Evolutionary conservation across 108 stramenopile genomes (phyloP), one percentile per base, ranked within the genome.

Genomic region (Nitzschia palea): DNA sequence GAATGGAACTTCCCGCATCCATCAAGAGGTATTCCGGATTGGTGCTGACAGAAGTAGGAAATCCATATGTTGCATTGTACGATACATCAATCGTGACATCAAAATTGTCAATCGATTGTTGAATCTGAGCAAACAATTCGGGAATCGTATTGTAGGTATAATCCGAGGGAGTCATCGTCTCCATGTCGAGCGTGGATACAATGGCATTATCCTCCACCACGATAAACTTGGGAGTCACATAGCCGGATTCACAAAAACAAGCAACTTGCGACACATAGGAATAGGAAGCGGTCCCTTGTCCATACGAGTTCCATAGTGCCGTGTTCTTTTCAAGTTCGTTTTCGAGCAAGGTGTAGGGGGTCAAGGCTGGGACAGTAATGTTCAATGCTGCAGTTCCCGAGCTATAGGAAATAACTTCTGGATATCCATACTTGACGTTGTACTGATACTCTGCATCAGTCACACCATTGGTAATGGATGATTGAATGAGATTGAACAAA

Each of bases 391-490:
- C 20, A 1, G 20, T n/a, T 3, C 31, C 25, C 2, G 18, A 37
- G 8, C 10, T 5, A 1, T 42, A 22, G 18, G 33, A 15, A 60
- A 60, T 40, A 25, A 6, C 14, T 6, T 18, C 43, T 4, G 59
- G 59, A 26, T 60, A 60, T 14, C 59, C 59, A 43, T 60, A 60
- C 40, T 60, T 60, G 23, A 20, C 37, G 59, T 60, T 32, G 40
- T 40, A 60, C 22, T 31, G 15, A 55, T 29, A 23, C 3, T 15
- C 12, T 32, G 59, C 20, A 6, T 34, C 59, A 20, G n/a, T 22
- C 33, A 2, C 9, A 40, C 23, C 59, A 0, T 18, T 34, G 10
- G 40, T n/a, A 8, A 23, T 9, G 0, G 59, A 36, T 8, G 17
- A 36, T 26, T 60, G 23, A 43, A 60, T 60, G 29, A 40, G 12